Evolutionary conservation across 768 basidiomycete genomes (phyloP).

Genomic region (Serendipita sp.): DNA sequence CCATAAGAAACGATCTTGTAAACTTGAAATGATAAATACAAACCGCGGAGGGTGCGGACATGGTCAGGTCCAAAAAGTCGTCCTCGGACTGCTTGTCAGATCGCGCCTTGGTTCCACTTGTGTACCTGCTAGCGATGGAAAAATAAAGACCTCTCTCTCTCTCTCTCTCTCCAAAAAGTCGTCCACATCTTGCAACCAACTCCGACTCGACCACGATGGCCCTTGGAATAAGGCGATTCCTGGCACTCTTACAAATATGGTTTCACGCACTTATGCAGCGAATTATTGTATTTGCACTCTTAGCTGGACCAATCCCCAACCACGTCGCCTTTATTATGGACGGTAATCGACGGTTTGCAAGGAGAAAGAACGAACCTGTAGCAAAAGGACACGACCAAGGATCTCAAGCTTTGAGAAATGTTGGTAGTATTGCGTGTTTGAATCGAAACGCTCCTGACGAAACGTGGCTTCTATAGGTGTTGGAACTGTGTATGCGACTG

Average conservation of each 20-base stretch:
- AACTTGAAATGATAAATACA: not conserved
- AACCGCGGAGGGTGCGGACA: not conserved
- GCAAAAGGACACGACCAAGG: constrained; percentile 74
- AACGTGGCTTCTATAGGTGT: constrained; percentile 32
- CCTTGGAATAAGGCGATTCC: not conserved
- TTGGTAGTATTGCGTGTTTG: constrained; percentile 23
- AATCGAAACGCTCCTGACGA: not conserved
- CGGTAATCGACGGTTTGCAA: constrained; percentile 31
- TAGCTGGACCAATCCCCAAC: constrained; percentile 68
- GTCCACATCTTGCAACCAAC: not conserved
- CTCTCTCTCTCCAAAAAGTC: not conserved
- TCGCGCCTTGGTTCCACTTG: too few relatives aligned
- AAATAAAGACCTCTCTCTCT: too few relatives aligned
- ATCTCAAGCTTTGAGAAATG: constrained; percentile 61
- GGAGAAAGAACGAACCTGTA: constrained; percentile 38
- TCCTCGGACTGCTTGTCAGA: not conserved
- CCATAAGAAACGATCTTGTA: not conserved
- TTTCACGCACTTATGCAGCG: constrained; percentile 18
- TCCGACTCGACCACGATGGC: not conserved
- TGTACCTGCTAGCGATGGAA: too few relatives aligned
- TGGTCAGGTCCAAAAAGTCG: not conserved
- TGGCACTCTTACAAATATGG: not conserved
- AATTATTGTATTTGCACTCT: constrained; percentile 47
- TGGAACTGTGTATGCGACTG: constrained; percentile 75
- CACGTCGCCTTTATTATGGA: constrained; percentile 77